Evolutionary conservation across 768 basidiomycete species (phyloP), one percentile per base, ranked within the genome.

Genomic region (Lepiota brunneoincarnata): DNA sequence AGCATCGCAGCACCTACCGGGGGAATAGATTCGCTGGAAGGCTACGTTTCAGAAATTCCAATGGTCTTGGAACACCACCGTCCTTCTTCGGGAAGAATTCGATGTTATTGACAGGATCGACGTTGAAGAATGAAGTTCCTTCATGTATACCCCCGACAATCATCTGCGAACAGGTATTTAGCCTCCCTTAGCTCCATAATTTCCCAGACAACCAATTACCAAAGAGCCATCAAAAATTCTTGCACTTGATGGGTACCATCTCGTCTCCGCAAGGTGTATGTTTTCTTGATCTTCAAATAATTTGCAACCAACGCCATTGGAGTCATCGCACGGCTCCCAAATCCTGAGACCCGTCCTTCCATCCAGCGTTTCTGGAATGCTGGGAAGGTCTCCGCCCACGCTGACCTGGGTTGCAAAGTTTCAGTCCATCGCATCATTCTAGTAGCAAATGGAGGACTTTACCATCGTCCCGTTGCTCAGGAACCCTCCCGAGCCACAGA

Each of bases 51-150:
- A n/a, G n/a, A n/a, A n/a, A n/a, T n/a, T n/a, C n/a, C n/a, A n/a
- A n/a, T n/a, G n/a, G n/a, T n/a, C n/a, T n/a, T n/a, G n/a, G n/a
- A n/a, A n/a, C n/a, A n/a, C n/a, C n/a, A n/a, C n/a, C n/a, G n/a
- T n/a, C n/a, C n/a, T n/a, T n/a, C n/a, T n/a, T n/a, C n/a, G n/a
- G n/a, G n/a, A n/a, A n/a, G n/a, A n/a, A n/a, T 54, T 74, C 74
- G 48, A 71, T 67, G 47, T 58, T 65, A 46, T 67, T 84, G 47
- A 80, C 77, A 3, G 83, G 82, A 48, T 72, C 75, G 23, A 78
- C 82, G 61, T 87, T 85, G 64, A 84, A 84, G 75, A 84, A 87
- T 3, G 83, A 82, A 7, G 55, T 65, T 18, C 47, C 56, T 21
- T 67, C 62, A 34, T 67, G 65, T 11, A 67, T 63, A 6, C 66